Evolutionary conservation across 1,284 basidiomycete species (phyloP).

Genomic region (Porodaedalea pini): DNA sequence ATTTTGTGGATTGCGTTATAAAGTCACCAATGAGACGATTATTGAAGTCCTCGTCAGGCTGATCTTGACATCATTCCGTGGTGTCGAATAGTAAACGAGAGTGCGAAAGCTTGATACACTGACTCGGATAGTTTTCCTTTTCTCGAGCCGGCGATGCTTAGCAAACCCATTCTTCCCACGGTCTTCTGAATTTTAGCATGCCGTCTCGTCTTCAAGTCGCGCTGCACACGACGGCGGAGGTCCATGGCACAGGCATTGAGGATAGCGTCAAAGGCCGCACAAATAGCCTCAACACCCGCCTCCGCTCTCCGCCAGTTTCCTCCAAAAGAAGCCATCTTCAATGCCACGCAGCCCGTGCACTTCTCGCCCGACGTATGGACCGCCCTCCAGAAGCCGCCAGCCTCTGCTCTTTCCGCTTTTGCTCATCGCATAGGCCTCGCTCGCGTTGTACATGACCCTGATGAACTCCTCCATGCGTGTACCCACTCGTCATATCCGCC

Average conservation of each 20-base stretch:
- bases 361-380: slow-evolving; percentile 70
- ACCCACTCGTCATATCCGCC: slow-evolving; percentile 76
- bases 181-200: neutral
- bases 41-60: too few species aligned
- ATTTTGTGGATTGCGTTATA: too few species aligned
- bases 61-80: too few species aligned
- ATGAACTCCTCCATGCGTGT: slow-evolving; percentile 65
- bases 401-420: slow-evolving; percentile 70
- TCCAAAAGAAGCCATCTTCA: slow-evolving; percentile 54
- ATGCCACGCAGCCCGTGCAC: slow-evolving; percentile 27
- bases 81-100: too few species aligned
- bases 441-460: slow-evolving; percentile 45
- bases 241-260: slow-evolving; percentile 28
- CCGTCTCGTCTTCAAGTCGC: neutral
- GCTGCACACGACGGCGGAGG: neutral
- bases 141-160: too few species aligned
- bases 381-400: slow-evolving; percentile 66
- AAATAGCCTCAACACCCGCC: slow-evolving; percentile 52
- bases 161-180: neutral
- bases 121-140: neutral
- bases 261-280: slow-evolving; percentile 55
- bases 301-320: slow-evolving; percentile 55
- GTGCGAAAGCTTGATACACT: too few species aligned
- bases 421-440: slow-evolving; percentile 70
- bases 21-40: too few species aligned